phyloP scores from a whole-genome alignment of 495 filamentous ascomycete genomes.

The Penicillium pulvis region DNA sequence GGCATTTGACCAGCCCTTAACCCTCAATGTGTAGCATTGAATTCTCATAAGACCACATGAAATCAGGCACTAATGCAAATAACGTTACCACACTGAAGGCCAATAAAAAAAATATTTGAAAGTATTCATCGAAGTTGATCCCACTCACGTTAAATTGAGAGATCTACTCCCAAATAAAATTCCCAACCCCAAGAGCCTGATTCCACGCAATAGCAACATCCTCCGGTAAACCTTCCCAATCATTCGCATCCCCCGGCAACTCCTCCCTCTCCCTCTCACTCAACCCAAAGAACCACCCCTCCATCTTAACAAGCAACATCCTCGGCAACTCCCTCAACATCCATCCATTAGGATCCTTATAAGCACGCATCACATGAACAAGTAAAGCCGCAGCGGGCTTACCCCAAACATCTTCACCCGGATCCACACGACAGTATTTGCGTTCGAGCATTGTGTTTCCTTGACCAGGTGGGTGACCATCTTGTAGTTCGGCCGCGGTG shows the following conservation, averaged over 20 bases:
- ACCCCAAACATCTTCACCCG: slow-evolving; percentile 1
- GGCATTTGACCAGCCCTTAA: too few relatives aligned
- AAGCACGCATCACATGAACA: neutral
- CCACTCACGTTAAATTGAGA: too few relatives aligned
- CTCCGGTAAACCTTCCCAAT: slow-evolving; percentile 1
- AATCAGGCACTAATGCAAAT: too few relatives aligned
- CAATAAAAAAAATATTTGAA: too few relatives aligned
- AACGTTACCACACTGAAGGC: too few relatives aligned
- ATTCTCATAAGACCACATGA: too few relatives aligned
- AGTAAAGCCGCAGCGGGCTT: neutral
- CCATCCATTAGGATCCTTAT: slow-evolving; percentile 1
- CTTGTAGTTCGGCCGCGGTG: neutral
- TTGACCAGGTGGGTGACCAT: neutral
- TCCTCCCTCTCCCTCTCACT: neutral
- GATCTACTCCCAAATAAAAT: neutral
- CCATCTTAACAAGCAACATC: neutral
- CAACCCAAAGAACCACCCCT: slow-evolving; percentile 6
- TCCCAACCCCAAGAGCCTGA: neutral
- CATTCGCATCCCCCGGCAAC: neutral
- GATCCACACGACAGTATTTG: slow-evolving; percentile 3
- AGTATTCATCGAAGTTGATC: too few relatives aligned
- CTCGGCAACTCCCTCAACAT: slow-evolving; percentile 3
- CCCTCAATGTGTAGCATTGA: too few relatives aligned
- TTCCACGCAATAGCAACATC: neutral
- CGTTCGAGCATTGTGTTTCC: slow-evolving; percentile 2